These are phyloP conservation scores for Quercus tomentella DNA, from an alignment of 331 rosid species.

Conservation along the genomic window DNA sequence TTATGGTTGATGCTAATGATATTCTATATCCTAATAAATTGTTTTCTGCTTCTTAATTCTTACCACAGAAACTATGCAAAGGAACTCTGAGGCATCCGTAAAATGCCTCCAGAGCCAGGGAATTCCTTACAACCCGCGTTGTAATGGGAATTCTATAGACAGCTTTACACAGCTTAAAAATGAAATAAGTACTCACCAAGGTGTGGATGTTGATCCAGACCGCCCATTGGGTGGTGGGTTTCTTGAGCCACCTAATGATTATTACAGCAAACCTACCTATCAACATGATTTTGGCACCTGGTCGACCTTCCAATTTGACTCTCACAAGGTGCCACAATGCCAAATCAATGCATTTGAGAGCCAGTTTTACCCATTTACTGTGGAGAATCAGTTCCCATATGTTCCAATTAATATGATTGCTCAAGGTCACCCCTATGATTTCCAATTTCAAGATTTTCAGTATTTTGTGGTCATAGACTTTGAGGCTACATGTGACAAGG, in stretches of 20 bases:
- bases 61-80: constrained; percentile 70
- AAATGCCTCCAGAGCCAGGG: constrained; percentile 84
- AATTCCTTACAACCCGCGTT: constrained; percentile 50
- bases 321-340: constrained; percentile 73
- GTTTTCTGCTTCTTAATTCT: constrained; percentile 12
- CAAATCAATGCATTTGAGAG: constrained; percentile 66
- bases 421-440: constrained; percentile 58
- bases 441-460: constrained; percentile 79
- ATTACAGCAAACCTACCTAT: constrained; percentile 51
- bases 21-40: not conserved
- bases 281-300: constrained; percentile 58
- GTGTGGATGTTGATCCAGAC: constrained; percentile 54
- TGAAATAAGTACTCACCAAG: constrained; percentile 36
- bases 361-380: constrained; percentile 59
- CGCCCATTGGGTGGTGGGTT: constrained; percentile 43
- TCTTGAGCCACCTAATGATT: constrained; percentile 61
- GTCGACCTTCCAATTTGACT: constrained; percentile 56
- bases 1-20: not conserved
- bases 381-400: constrained; percentile 59
- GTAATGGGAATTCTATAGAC: constrained; percentile 56
- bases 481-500: constrained; percentile 96
- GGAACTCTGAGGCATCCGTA: constrained; percentile 76
- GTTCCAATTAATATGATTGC: constrained; percentile 61
- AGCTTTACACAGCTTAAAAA: constrained; percentile 47
- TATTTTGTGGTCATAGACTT: constrained; percentile 96